Evolutionary conservation across 1,139 yeast genomes (phyloP).

Genomic region (Protomyces pachydermus): DNA sequence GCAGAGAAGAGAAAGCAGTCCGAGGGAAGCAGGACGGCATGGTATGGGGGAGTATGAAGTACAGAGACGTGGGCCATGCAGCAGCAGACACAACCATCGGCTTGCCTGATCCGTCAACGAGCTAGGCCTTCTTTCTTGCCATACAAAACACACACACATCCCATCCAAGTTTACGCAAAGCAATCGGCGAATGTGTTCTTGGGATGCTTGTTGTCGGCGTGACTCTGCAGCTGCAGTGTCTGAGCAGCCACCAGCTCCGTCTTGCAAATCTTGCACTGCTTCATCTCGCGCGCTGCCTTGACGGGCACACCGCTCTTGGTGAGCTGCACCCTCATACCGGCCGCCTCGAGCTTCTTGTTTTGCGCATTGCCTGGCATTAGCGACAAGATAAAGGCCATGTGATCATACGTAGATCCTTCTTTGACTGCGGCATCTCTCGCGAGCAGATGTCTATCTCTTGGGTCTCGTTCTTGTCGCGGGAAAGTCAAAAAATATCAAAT

Average conservation of each 20-base stretch:
- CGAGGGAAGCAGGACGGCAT: no score
- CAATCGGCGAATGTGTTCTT: slow-evolving; percentile 14
- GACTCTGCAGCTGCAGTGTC: slow-evolving; percentile 10
- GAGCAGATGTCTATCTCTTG: background rate
- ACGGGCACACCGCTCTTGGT: slow-evolving; percentile 25
- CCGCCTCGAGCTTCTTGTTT: slow-evolving; percentile 19
- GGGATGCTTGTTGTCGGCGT: slow-evolving; percentile 26
- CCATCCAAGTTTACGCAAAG: background rate
- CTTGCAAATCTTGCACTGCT: slow-evolving; percentile 23
- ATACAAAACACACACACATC: no score
- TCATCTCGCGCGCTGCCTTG: slow-evolving; percentile 22
- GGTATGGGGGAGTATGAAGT: no score
- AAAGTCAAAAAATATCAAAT: background rate
- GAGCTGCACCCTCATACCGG: slow-evolving; percentile 10
- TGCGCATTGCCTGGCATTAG: background rate
- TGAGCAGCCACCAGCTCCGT: slow-evolving; percentile 17
- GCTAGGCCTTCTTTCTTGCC: no score
- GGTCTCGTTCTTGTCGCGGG: background rate
- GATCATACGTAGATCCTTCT: slow-evolving; percentile 24
- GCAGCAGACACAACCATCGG: no score
- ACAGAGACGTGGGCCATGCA: no score
- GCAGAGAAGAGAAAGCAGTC: no score
- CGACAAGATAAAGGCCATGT: background rate
- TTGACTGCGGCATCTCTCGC: slow-evolving; percentile 19
- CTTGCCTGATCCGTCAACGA: no score